A percentile compares a stretch with the other conserved stretches of the same genome.
Evolutionary conservation across 805 yeast genomes (phyloP).

Genomic region (Hanseniaspora opuntiae): DNA sequence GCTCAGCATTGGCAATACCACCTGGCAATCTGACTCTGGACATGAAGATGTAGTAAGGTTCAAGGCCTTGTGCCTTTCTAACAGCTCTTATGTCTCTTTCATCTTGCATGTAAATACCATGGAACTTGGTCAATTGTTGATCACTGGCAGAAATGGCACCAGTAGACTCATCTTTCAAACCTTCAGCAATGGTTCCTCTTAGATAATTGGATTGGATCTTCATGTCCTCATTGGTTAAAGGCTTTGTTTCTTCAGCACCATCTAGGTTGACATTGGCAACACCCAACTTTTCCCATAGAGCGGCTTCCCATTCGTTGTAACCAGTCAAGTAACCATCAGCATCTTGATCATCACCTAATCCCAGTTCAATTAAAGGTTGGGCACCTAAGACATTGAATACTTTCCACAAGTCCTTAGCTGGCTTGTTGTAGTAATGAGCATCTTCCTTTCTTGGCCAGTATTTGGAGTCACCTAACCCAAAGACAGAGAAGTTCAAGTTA

Average conservation of each 20-base stretch:
- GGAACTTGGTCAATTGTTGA: constrained; percentile 91
- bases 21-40: constrained; percentile 92
- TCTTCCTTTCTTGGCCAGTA: constrained; percentile 98
- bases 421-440: constrained; percentile 85
- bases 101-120: constrained; percentile 96
- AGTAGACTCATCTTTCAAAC: constrained; percentile 64
- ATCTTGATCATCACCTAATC: constrained; percentile 93
- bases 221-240: constrained; percentile 90
- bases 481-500: constrained; percentile 53
- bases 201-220: constrained; percentile 73
- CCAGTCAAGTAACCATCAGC: constrained; percentile 92
- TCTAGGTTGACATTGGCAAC: constrained; percentile 61
- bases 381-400: constrained; percentile 62
- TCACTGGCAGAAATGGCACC: constrained; percentile 85
- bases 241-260: constrained; percentile 73
- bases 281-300: constrained; percentile 77
- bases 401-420: constrained; percentile 57
- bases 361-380: constrained; percentile 55
- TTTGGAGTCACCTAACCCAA: constrained; percentile 86
- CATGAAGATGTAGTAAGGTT: constrained; percentile 95
- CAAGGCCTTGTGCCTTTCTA: constrained; percentile 81
- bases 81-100: constrained; percentile 92
- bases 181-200: constrained; percentile 88
- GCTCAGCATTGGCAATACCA: constrained; percentile 73
- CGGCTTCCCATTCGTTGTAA: constrained; percentile 74